Evolutionary conservation across 1,284 basidiomycete species (phyloP), one percentile per base, ranked within the genome.

Genomic region (Cryptococcus maquisensis): DNA sequence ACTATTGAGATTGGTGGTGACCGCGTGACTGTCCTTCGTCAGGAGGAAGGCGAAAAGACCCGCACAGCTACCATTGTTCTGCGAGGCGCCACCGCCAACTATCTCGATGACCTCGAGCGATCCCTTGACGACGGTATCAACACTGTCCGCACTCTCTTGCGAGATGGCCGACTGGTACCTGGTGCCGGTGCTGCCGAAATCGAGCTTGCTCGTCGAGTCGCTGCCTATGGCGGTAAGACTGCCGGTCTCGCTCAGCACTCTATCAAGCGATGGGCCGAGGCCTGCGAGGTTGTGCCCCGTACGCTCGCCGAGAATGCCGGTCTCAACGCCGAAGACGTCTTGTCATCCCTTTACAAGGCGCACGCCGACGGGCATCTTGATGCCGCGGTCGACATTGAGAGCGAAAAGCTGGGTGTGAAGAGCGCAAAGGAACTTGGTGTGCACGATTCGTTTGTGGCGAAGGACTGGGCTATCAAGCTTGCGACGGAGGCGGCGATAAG

Each of bases 281-380:
- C 95, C 2, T 80, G 98, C 58, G 94, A 98, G 71, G 91, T 98
- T 46, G 82, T 98, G 0, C 96, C 96, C 1, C 81, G 90, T 60
- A 98, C 90, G 47, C 77, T 98, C 36, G 94, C 95, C 3, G 95
- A 98, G 80, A 99, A 98, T 72, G 93, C 96, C 8, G 95, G 94
- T 13, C 81, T 94, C 9, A 89, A 93, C 73, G 90, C 91, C 0
- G 97, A 95, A 67, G 94, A 97, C 73, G 86, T 93, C 16, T 81
- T 98, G 28, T 90, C 87, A 60, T 81, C 84, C 51, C 77, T 98
- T 52, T 93, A 89, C 83, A 91, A 91, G 40, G 90, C 88, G 69
- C 96, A 98, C 74, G 85, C 86, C 3, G 85, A 85, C 66, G 71
- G 72, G 16, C 54, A 67, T 49, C 28, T 52, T 12, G 77, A 77